Percentiles rank a stretch among this genome's conserved stretches.
Conservation (phyloP, 352 stramenopile genomes). For the Pythium biforme region DNA sequence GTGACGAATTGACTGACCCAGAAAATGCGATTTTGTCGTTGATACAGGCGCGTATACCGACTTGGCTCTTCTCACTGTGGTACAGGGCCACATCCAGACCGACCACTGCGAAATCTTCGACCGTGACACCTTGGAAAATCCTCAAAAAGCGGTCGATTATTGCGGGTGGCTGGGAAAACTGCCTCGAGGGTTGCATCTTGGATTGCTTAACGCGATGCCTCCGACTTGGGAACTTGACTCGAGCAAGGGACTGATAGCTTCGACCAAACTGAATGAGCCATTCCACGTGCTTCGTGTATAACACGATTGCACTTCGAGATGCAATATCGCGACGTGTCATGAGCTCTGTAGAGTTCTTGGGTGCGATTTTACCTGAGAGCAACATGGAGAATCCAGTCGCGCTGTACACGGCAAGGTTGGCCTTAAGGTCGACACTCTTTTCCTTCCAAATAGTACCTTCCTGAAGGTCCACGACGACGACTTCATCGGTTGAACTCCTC, state of each 20-base stretch:
- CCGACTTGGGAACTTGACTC: constrained; percentile 30
- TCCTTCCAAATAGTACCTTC: constrained; percentile 5
- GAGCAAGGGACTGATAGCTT: constrained; percentile 43
- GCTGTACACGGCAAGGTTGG: constrained; percentile 29
- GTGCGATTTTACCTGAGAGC: constrained; percentile 43
- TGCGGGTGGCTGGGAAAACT: neutral
- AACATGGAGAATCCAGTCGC: constrained; percentile 40
- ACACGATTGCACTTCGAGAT: constrained; percentile 51
- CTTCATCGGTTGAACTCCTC: neutral
- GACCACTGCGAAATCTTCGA: constrained; percentile 62
- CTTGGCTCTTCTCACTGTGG: constrained; percentile 59
- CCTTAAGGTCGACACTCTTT: neutral
- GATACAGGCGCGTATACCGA: constrained; percentile 68
- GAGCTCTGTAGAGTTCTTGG: constrained; percentile 16
- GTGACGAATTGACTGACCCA: constrained; percentile 28
- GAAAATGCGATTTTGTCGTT: constrained; percentile 56
- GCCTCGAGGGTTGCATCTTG: too few species aligned
- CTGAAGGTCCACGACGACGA: constrained; percentile 16
- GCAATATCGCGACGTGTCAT: constrained; percentile 55
- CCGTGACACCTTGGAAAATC: constrained; percentile 41
- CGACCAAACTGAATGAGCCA: constrained; percentile 64
- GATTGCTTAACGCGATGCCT: constrained; percentile 3
- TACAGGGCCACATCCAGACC: constrained; percentile 73
- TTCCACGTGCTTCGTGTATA: constrained; percentile 78
- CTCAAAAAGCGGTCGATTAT: constrained; percentile 20